Evolutionary conservation across 2,329 filamentous ascomycete genomes (phyloP).

Genomic region (Sordariomycetes sp.): DNA sequence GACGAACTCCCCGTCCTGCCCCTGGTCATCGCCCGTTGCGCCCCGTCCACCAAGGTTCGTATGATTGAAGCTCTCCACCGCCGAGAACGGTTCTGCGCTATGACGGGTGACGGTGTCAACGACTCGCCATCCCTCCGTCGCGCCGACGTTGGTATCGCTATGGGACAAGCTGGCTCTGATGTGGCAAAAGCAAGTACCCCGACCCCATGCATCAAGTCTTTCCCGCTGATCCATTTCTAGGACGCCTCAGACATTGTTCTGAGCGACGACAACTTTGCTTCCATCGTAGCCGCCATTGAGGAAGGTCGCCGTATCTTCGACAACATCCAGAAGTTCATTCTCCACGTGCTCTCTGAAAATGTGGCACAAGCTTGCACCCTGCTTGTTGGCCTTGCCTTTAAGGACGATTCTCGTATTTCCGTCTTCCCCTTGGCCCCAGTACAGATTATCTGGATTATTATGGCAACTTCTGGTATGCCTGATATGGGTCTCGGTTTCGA

Average conservation of each 20-base stretch:
- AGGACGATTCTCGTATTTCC: constrained; percentile 53
- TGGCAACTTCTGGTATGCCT: constrained; percentile 66
- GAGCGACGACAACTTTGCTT: constrained; percentile 66
- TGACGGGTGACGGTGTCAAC: constrained; percentile 70
- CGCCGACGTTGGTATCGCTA: constrained; percentile 64
- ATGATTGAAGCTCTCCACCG: constrained; percentile 68
- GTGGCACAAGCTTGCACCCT: constrained; percentile 62
- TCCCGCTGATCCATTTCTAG: constrained; percentile 3
- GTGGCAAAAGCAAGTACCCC: constrained; percentile 39
- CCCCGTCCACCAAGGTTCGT: constrained; percentile 61
- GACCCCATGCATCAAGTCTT: not conserved
- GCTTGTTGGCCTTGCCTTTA: constrained; percentile 64
- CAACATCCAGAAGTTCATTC: constrained; percentile 68
- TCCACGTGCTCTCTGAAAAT: constrained; percentile 61
- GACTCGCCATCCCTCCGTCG: constrained; percentile 62
- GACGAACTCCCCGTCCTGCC: constrained; percentile 56
- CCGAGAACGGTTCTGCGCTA: constrained; percentile 55
- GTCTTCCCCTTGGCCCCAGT: constrained; percentile 67
- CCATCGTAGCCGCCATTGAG: constrained; percentile 61
- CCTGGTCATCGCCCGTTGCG: constrained; percentile 60
- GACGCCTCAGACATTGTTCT: constrained; percentile 58
- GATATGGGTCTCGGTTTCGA: constrained; percentile 75
- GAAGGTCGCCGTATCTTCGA: constrained; percentile 66
- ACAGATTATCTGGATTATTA: constrained; percentile 76
- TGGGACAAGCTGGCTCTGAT: constrained; percentile 53